Percentiles rank a stretch among this genome's conserved stretches.
phyloP scores from a whole-genome alignment of 352 stramenopile genomes.

The Pythium myriotylum region DNA sequence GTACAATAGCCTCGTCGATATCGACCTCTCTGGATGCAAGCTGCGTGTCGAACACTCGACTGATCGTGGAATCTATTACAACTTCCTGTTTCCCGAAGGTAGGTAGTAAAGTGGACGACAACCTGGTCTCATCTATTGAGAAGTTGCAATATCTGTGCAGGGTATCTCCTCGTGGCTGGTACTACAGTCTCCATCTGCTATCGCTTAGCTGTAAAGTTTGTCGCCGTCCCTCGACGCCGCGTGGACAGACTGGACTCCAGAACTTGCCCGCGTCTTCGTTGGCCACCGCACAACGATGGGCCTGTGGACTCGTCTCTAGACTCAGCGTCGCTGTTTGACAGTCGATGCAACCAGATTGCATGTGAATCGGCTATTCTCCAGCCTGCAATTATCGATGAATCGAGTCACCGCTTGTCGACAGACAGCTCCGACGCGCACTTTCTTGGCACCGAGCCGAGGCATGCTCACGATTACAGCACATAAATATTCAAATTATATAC shows the following conservation, averaged over 20 bases:
- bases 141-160: constrained; percentile 5
- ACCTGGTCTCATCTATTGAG: too few species aligned
- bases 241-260: constrained; percentile 25
- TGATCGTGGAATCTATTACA: constrained; percentile 30
- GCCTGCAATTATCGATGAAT: constrained; percentile 13
- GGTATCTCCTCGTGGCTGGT: constrained; percentile 26
- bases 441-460: constrained; percentile 1
- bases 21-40: constrained; percentile 27
- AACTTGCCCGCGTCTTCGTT: constrained; percentile 26
- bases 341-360: constrained; percentile 20
- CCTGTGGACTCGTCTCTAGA: constrained; percentile 26
- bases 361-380: constrained; percentile 28
- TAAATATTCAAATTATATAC: not conserved
- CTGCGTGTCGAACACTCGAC: constrained; percentile 22
- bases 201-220: constrained; percentile 23
- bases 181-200: constrained; percentile 28
- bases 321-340: constrained; percentile 18
- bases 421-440: constrained; percentile 25
- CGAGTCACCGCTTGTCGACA: constrained; percentile 14
- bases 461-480: too few species aligned
- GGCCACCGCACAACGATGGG: constrained; percentile 25
- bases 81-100: constrained; percentile 30
- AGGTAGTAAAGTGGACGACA: not conserved
- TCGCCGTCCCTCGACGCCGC: constrained; percentile 16
- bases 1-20: constrained; percentile 13